These are phyloP conservation scores for Ophiostoma ips DNA, from an alignment of 2,329 filamentous ascomycete species.

Conservation along the genomic window DNA sequence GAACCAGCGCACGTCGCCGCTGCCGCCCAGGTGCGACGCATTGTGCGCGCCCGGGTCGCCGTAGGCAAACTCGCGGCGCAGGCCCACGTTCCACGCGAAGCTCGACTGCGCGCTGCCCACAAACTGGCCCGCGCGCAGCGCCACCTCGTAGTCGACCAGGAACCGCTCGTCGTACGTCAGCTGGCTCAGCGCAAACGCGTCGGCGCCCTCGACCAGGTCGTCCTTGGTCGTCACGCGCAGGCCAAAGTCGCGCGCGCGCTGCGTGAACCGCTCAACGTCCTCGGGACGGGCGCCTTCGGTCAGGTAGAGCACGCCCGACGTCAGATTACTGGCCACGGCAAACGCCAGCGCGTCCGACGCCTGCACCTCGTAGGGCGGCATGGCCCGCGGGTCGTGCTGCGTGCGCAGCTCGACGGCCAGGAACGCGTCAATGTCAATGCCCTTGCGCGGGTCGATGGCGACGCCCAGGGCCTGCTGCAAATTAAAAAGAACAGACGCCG, in stretches of 20 bases:
- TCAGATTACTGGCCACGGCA: conserved; percentile 17
- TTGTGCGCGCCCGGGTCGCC: conserved; percentile 9
- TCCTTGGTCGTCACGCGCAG: conserved; percentile 29
- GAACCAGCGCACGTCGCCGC: conserved; percentile 18
- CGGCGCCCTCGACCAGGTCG: conserved; percentile 26
- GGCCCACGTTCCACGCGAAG: conserved; percentile 33
- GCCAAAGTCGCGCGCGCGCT: conserved; percentile 22
- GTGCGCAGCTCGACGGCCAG: conserved; percentile 24
- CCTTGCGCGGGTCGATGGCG: conserved; percentile 17
- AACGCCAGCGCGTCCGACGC: conserved; percentile 20
- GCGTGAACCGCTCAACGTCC: conserved; percentile 23
- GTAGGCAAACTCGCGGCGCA: conserved; percentile 23
- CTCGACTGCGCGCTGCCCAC: conserved; percentile 30
- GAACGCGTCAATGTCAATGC: conserved; percentile 17
- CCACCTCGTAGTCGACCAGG: conserved; percentile 36
- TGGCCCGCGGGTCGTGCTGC: conserved; percentile 18
- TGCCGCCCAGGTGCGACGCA: conserved; percentile 4
- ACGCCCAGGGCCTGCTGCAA: conserved; percentile 18
- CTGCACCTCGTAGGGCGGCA: conserved; percentile 21
- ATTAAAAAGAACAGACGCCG: conserved; percentile 22
- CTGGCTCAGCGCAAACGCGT: conserved; percentile 21
- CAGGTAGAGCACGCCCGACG: conserved; percentile 28
- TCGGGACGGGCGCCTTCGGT: conserved; percentile 26
- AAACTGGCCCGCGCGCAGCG: conserved; percentile 29
- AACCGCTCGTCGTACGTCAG: conserved; percentile 35